Percentiles rank a stretch among this genome's conserved stretches.
Evolutionary conservation across 768 basidiomycete species (phyloP).

Genomic region (Phaffia tasmanica): DNA sequence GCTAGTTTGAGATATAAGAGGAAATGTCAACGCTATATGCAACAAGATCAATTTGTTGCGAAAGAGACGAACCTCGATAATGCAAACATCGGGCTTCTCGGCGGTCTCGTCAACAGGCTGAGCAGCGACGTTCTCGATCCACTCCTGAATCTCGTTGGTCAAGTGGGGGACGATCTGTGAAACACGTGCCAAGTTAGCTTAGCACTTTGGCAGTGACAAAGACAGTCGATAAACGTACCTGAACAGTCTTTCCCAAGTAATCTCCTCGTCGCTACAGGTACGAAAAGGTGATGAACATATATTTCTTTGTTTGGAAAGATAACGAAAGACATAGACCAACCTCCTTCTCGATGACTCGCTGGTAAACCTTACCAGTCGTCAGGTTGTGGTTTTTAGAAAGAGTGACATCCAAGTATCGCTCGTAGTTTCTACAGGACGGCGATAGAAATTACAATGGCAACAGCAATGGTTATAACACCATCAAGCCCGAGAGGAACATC

Average conservation of each 20-base stretch:
- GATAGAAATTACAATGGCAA: not conserved
- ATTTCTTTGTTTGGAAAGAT: not conserved
- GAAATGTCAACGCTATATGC: not conserved
- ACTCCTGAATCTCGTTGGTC: slow-evolving; percentile 94
- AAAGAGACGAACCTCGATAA: slow-evolving; percentile 65
- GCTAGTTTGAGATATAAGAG: slow-evolving; percentile 43
- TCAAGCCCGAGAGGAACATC: not conserved
- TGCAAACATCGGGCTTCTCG: slow-evolving; percentile 89
- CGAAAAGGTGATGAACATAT: slow-evolving; percentile 5
- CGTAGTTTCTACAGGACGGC: slow-evolving; percentile 54
- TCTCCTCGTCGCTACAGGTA: slow-evolving; percentile 50
- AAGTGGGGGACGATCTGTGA: slow-evolving; percentile 83
- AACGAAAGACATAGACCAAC: slow-evolving; percentile 42
- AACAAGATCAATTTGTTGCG: not conserved
- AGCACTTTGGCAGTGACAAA: too few species aligned
- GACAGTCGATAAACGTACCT: slow-evolving; percentile 36
- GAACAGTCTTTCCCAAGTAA: slow-evolving; percentile 94
- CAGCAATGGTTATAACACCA: not conserved
- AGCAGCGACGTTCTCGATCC: slow-evolving; percentile 90
- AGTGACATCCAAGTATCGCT: slow-evolving; percentile 91
- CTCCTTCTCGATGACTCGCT: slow-evolving; percentile 94
- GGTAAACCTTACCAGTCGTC: slow-evolving; percentile 96
- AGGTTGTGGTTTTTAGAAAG: slow-evolving; percentile 93
- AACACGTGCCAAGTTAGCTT: not conserved
- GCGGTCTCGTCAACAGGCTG: slow-evolving; percentile 90